phyloP scores from a whole-genome alignment of 2,329 filamentous ascomycete genomes.

The Colletotrichum lini region DNA sequence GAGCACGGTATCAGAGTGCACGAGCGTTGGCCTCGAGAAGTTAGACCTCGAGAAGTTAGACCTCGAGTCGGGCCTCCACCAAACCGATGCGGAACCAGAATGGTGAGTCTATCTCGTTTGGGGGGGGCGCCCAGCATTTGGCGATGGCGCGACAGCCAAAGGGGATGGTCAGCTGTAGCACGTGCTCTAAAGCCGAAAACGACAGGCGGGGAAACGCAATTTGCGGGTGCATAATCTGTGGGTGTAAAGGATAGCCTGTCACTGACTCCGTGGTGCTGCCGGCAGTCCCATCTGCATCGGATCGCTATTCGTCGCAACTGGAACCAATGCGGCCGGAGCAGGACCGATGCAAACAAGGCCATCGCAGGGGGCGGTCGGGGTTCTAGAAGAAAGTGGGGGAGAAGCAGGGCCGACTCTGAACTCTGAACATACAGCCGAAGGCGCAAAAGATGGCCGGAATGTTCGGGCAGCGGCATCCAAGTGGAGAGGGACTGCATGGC shows the following conservation, averaged over 20 bases:
- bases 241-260: neutral
- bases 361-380: slow-evolving; percentile 13
- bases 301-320: slow-evolving; percentile 45
- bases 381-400: slow-evolving; percentile 16
- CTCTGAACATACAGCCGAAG: neutral
- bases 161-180: neutral
- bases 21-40: slow-evolving; percentile 28
- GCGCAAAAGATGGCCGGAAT: neutral
- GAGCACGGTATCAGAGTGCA: slow-evolving; percentile 49
- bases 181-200: neutral
- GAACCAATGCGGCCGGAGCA: slow-evolving; percentile 3
- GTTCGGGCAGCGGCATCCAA: neutral
- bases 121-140: neutral
- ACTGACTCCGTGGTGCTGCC: slow-evolving; percentile 39
- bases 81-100: slow-evolving; percentile 23
- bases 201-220: neutral
- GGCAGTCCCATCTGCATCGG: slow-evolving; percentile 53
- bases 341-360: slow-evolving; percentile 15
- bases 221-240: neutral
- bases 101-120: slow-evolving; percentile 27
- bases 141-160: neutral
- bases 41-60: slow-evolving; percentile 39
- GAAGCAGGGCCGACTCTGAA: neutral
- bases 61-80: slow-evolving; percentile 25
- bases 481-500: slow-evolving; percentile 10